phyloP scores from a whole-genome alignment of 257 asterid genomes.

The Nicotiana benthamiana region DNA sequence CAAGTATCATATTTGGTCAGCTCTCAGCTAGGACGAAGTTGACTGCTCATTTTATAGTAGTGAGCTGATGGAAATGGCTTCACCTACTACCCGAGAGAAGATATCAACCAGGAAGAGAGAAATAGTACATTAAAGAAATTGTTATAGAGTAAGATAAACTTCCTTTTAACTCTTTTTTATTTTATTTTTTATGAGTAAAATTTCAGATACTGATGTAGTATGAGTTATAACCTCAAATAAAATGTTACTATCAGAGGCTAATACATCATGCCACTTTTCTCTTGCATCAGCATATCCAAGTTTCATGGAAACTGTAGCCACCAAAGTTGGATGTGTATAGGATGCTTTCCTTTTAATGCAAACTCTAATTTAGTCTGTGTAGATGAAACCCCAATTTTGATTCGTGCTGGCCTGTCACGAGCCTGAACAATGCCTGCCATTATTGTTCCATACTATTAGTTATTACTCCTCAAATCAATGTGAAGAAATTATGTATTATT shows the following conservation, averaged over 20 bases:
- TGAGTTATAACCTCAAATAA: conserved; percentile 58
- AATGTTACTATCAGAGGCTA: conserved; percentile 40
- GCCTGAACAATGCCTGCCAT: neutral
- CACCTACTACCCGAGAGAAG: neutral
- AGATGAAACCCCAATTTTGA: neutral
- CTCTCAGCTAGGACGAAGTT: neutral
- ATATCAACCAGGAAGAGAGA: neutral
- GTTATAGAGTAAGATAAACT: neutral
- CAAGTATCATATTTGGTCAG: neutral
- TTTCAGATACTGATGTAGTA: conserved; percentile 33
- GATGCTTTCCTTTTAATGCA: conserved; percentile 26
- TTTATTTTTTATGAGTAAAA: neutral
- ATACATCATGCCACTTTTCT: conserved; percentile 35
- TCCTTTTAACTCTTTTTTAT: too few species aligned
- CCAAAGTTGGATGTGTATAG: conserved; percentile 24
- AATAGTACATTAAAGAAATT: neutral
- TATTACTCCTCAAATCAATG: neutral
- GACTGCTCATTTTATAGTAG: neutral
- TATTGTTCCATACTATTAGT: neutral
- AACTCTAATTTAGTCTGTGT: neutral
- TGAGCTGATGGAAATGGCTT: neutral
- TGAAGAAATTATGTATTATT: neutral
- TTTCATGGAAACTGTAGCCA: conserved; percentile 34
- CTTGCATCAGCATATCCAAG: conserved; percentile 40
- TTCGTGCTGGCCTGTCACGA: neutral